These are phyloP conservation scores for Coemansia sp. DNA, from an alignment of 192 early-diverging fungal species.

Conservation along the genomic window DNA sequence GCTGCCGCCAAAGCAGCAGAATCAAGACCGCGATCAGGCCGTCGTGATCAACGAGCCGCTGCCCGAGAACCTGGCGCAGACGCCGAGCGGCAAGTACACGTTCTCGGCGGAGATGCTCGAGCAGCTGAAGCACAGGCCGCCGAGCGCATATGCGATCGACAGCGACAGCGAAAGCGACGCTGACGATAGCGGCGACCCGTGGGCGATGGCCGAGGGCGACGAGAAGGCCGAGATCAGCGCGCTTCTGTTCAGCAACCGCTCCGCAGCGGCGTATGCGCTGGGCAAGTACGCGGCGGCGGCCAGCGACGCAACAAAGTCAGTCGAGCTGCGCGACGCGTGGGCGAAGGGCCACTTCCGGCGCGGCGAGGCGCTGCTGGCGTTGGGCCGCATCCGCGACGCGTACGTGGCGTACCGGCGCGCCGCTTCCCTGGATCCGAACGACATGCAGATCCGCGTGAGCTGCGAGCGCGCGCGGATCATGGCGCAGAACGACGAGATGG, in stretches of 20 bases:
- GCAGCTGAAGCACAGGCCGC: conserved; percentile 13
- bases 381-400: conserved; percentile 54
- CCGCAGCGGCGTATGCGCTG: conserved; percentile 40
- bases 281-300: conserved; percentile 37
- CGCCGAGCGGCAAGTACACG: conserved; percentile 29
- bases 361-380: conserved; percentile 57
- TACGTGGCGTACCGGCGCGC: conserved; percentile 48
- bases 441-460: conserved; percentile 51
- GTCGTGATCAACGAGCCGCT: conserved; percentile 44
- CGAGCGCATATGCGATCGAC: neutral
- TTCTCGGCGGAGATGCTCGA: conserved; percentile 36
- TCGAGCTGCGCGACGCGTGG: conserved; percentile 34
- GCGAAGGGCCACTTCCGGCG: conserved; percentile 64
- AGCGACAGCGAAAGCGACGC: conserved; percentile 1
- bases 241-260: conserved; percentile 48
- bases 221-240: conserved; percentile 37
- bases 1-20: neutral
- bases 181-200: conserved; percentile 6
- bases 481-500: conserved; percentile 58
- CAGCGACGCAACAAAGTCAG: conserved; percentile 28
- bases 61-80: conserved; percentile 24
- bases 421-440: conserved; percentile 50
- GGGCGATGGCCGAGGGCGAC: conserved; percentile 25
- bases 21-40: neutral
- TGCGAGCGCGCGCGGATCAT: conserved; percentile 57